Evolutionary conservation across 768 basidiomycete species (phyloP), one percentile per base, ranked within the genome.

Genomic region (Mycena haematopus): DNA sequence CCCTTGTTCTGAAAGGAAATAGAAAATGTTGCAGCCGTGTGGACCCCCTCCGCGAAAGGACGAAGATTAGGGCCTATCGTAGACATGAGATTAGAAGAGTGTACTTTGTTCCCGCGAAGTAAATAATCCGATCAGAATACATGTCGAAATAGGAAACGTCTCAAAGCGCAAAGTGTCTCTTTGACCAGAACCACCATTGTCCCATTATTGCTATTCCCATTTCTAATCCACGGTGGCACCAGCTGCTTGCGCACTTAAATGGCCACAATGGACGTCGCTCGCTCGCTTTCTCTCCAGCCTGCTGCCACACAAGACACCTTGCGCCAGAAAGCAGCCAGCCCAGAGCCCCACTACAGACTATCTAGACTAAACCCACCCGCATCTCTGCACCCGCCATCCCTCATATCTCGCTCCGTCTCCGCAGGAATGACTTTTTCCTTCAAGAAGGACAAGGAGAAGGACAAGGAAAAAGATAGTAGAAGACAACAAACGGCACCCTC

Each of bases 21-120:
- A 96, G 95, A 85, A 90, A 57, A 96, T 96, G 94, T 83, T 97
- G 19, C 94, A 96, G 73, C 95, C 95, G 19, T 96, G 95, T 71
- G 95, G 95, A 0, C 93, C 93, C 33, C 94, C 94, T 22, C 94
- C 94, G 6, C 84, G 84, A 44, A 96, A 96, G 77, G 93, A 95
- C 60, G 95, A 96, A 33, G 89, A 91, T 71, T 88, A 49, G 44
- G 29, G 29, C 9, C 29, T 9, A 31, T 31, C 6, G 9, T 4
- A 31, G 29, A 31, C 9, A 4, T 31, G 29, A 31, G 29, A 31
- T 31, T 31, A 33, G 24, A 24, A 36, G 29, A 53, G 6, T 22
- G 44, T 27, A n/a, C 35, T 27, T 56, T 55, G 44, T 56, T 19
- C 44, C 29, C 44, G 44, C 42, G 42, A 44, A n/a, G 9, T 9